Percentiles rank a stretch among this genome's conserved stretches.
phyloP scores from a whole-genome alignment of 305 asterid genomes.

The Andrographis paniculata region DNA sequence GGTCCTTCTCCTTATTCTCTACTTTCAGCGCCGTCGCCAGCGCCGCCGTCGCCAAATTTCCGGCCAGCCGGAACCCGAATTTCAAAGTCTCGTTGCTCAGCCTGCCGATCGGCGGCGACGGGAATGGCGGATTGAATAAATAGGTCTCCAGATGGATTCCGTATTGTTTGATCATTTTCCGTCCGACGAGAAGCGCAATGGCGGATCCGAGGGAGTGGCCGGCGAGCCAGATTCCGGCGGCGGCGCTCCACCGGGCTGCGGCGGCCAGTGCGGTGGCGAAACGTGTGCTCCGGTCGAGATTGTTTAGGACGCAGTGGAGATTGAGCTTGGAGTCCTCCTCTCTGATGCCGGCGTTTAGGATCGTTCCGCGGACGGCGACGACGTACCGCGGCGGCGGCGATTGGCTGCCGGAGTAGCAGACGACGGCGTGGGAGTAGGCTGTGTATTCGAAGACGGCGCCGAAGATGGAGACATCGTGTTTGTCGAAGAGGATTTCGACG shows the following conservation, averaged over 20 bases:
- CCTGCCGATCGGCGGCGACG: slow-evolving; percentile 45
- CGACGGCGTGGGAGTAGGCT: slow-evolving; percentile 5
- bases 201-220: slow-evolving; percentile 77
- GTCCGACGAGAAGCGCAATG: slow-evolving; percentile 41
- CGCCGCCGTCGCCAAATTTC: slow-evolving; percentile 38
- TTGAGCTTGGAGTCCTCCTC: slow-evolving; percentile 47
- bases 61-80: slow-evolving; percentile 34
- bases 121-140: slow-evolving; percentile 73
- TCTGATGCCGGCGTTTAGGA: slow-evolving; percentile 27
- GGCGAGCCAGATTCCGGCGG: slow-evolving; percentile 44
- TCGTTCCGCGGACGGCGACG: slow-evolving; percentile 63
- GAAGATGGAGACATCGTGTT: slow-evolving; percentile 40
- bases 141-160: slow-evolving; percentile 42
- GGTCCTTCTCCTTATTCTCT: slow-evolving; percentile 8
- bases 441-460: slow-evolving; percentile 49
- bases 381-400: slow-evolving; percentile 36
- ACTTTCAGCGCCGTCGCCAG: slow-evolving; percentile 25
- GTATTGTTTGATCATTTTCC: slow-evolving; percentile 28
- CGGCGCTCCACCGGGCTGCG: slow-evolving; percentile 17
- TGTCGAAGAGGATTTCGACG: slow-evolving; percentile 28
- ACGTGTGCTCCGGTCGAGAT: slow-evolving; percentile 34
- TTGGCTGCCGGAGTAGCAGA: slow-evolving; percentile 11
- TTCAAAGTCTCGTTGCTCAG: slow-evolving; percentile 36
- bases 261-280: slow-evolving; percentile 28
- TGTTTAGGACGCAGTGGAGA: slow-evolving; percentile 31